Conservation (phyloP, 176 grass and related monocot genomes). For the Otatea glauca region DNA sequence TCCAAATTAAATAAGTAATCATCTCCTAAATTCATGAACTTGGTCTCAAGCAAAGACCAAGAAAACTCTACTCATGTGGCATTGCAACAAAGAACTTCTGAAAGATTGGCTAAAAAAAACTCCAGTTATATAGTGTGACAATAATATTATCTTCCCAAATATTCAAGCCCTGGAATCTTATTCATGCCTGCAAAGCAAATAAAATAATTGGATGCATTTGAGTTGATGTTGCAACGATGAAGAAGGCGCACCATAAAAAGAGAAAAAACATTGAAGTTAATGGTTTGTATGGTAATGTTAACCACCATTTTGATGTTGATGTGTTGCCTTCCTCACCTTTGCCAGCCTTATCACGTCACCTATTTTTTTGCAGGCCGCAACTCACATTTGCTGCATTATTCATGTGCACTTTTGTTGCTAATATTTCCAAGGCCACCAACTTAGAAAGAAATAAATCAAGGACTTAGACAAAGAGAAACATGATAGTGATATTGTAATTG, state of each 20-base stretch:
- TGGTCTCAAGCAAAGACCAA: background rate
- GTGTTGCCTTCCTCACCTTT: background rate
- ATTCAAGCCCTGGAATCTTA: background rate
- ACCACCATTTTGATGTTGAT: constrained; percentile 29
- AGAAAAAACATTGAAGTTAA: background rate
- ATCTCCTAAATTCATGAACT: background rate
- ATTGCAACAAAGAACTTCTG: background rate
- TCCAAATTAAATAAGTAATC: background rate
- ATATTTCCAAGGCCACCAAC: background rate
- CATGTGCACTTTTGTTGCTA: background rate
- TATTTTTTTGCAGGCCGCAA: background rate
- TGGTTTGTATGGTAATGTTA: constrained; percentile 20
- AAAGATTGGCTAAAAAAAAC: background rate
- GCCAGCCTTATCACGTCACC: background rate
- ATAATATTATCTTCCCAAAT: background rate
- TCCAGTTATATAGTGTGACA: background rate
- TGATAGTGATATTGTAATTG: background rate
- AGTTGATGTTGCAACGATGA: background rate
- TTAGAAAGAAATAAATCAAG: background rate
- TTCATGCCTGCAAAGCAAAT: background rate
- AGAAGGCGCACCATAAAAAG: background rate
- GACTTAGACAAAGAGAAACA: background rate
- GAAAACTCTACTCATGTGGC: background rate
- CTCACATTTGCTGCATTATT: background rate
- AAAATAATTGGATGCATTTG: background rate